phyloP scores from a whole-genome alignment of 768 basidiomycete genomes.

The Lactarius quietus region DNA sequence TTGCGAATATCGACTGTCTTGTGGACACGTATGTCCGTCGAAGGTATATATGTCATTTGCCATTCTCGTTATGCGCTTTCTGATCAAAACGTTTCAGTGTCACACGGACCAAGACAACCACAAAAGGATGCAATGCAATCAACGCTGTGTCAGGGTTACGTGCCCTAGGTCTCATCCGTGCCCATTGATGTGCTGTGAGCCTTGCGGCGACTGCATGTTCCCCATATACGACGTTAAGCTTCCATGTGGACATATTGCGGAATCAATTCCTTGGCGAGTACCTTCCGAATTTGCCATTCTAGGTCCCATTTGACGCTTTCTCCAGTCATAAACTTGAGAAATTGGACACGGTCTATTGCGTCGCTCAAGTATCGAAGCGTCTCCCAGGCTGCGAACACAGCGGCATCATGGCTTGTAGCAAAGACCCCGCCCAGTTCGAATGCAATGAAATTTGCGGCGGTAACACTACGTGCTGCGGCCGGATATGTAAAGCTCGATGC shows the following conservation, averaged over 20 bases:
- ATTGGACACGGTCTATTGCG: slow-evolving; percentile 29
- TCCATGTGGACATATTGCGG: slow-evolving; percentile 31
- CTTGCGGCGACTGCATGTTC: slow-evolving; percentile 32
- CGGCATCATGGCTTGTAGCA: slow-evolving; percentile 23
- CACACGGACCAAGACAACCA: slow-evolving; percentile 29
- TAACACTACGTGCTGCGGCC: slow-evolving; percentile 31
- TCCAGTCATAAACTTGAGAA: slow-evolving; percentile 31
- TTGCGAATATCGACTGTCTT: slow-evolving; percentile 30
- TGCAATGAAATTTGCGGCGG: slow-evolving; percentile 32
- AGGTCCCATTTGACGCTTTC: background rate
- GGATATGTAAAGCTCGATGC: slow-evolving; percentile 33
- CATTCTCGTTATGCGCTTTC: background rate
- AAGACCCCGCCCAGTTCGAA: slow-evolving; percentile 20
- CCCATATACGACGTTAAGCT: slow-evolving; percentile 28
- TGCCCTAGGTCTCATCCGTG: slow-evolving; percentile 32
- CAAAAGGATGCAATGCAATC: slow-evolving; percentile 26
- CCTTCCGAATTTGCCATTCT: background rate
- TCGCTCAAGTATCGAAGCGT: slow-evolving; percentile 27
- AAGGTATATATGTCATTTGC: slow-evolving; percentile 27
- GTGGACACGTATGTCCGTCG: slow-evolving; percentile 34
- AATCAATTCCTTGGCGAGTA: slow-evolving; percentile 32
- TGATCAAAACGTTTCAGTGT: slow-evolving; percentile 15
- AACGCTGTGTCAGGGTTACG: slow-evolving; percentile 26
- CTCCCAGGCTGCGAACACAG: slow-evolving; percentile 35
- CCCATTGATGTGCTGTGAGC: slow-evolving; percentile 29